Evolutionary conservation across 208 protist genomes (phyloP), one percentile per base, ranked within the genome.

Genomic region (Phytomonas francai): DNA sequence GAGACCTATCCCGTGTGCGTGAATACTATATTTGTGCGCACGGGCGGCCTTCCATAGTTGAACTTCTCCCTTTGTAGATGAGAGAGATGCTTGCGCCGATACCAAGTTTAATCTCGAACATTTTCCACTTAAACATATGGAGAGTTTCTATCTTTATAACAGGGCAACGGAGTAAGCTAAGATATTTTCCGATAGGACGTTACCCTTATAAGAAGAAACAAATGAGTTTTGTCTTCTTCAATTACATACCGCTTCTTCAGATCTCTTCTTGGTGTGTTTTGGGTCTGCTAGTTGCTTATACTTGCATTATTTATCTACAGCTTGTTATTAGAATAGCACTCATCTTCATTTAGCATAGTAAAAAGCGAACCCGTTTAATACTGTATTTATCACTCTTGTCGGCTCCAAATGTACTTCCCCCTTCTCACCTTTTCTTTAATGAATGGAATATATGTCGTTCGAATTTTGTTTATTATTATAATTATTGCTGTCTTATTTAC

Each of bases 21-120:
- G 66, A 75, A 39, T 91, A 80, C 68, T 80, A 84, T 51, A 32
- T 85, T 30, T 94, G 88, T 61, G 85, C 88, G 0, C 88, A 94
- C 65, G 88, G 88, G 39, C 76, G 88, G 39, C 83, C 80, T 22
- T 79, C 81, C 11, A 78, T 91, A n/a, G 74, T 81, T 27, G 45
- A 33, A 5, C 71, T 87, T n/a, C 7, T 54, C 9, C 72, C 74
- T 6, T 59, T 14, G 16, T 51, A 51, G 16, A 19, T 51, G 9
- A 51, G 42, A 51, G 31, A 36, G 7, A 19, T 12, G 22, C 33
- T 56, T 14, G 62, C 31, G 12, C 19, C 25, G 4, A 8, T 1
- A 28, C 19, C 25, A 42, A 42, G 14, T 22, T 1, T 7, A 19
- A 34, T 29, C 22, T 51, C 6, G 14, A 3, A 60, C 28, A 32